Base-by-base conservation (phyloP, 208 protist species). In the Trypanosoma mega region DNA sequence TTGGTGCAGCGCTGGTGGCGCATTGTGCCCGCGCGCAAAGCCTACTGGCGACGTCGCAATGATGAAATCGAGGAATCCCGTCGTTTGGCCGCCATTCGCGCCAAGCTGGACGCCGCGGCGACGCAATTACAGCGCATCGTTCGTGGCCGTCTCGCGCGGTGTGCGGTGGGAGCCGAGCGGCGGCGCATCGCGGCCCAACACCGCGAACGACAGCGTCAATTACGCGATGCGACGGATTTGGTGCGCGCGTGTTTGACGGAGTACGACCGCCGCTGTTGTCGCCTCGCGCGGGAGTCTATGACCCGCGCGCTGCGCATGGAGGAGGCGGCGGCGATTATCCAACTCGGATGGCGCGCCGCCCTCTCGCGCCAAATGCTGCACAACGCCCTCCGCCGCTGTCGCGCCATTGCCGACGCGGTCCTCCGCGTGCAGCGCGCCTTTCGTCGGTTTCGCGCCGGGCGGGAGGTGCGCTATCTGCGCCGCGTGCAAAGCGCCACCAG, bases 1-100 rank as follows among this genome's bases (percentile, higher is more conserved):
- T 45, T 82, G 21, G 50, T 91, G 59, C 63, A 83, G 72, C 84
- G 76, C 6, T 91, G 84, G 84, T 91, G 84, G 84, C 66, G 72
- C 1, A 24, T 63, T 26, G 49, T 78, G 27, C 60, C 54, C 16
- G 61, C 56, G 27, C 64, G 63, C 21, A 72, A 68, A 55, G 68
- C 69, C 36, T 87, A 91, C 65, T 91, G 84, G 84, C 74, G 63
- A 11, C 63, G 58, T 3, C 79, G 79, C 21, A 67, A 23, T 8
- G 26, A 23, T 1, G 77, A 87, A 44, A 52, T 90, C 8, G 53
- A 18, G 7, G 72, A 73, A 63, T 52, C 73, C 34, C 53, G 58
- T 39, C 50, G 33, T 36, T 51, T 50, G 36, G 60, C 68, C 21
- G 50, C 33, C 5, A 46, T 73, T 0, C 50, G 41, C 0, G 47